phyloP scores from a whole-genome alignment of 2,329 filamentous ascomycete species.

The Colletotrichum sp. region DNA sequence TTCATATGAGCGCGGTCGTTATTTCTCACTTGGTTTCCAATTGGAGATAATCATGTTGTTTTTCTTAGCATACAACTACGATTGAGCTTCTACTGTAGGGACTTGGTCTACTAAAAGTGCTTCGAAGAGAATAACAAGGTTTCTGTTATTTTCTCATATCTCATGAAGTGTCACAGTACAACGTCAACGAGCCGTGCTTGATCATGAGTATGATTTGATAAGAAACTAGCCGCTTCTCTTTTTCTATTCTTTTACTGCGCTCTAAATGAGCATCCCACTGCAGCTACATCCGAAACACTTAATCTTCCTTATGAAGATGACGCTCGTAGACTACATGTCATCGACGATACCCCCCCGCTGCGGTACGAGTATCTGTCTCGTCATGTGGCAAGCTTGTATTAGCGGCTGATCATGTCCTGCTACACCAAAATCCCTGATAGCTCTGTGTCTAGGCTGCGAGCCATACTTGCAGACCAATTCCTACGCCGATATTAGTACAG shows the following conservation, averaged over 20 bases:
- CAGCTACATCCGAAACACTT: background rate
- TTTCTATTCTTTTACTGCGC: background rate
- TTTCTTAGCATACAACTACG: background rate
- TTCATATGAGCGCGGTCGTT: background rate
- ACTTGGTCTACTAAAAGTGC: background rate
- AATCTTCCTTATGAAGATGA: background rate
- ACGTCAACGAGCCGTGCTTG: background rate
- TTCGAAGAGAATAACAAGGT: background rate
- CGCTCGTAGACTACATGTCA: background rate
- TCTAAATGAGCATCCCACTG: rapidly evolving
- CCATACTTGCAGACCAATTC: background rate
- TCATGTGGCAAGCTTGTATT: background rate
- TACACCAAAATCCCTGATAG: background rate
- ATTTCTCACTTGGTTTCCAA: background rate
- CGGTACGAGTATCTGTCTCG: background rate
- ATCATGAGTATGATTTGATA: background rate
- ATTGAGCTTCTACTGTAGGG: background rate
- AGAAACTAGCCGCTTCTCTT: background rate
- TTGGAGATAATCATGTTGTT: background rate
- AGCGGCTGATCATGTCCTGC: background rate
- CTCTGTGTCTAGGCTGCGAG: background rate
- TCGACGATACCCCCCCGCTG: background rate
- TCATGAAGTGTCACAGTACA: background rate
- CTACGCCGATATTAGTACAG: background rate
- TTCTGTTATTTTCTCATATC: background rate